Evolutionary conservation across 2,329 filamentous ascomycete genomes (phyloP).

Genomic region (Cryphonectria parasitica): DNA sequence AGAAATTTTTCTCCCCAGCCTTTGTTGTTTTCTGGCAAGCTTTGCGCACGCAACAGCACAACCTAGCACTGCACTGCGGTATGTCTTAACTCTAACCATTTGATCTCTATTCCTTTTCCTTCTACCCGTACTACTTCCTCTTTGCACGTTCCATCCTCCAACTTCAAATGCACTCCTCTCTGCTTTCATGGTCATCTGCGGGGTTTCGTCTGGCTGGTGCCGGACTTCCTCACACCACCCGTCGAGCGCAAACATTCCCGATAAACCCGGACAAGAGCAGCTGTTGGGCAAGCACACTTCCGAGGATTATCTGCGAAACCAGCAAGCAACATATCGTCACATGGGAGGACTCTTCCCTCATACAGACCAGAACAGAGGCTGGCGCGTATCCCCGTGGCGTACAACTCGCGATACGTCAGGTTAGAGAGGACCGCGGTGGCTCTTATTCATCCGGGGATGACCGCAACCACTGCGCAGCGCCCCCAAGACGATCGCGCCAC

Average conservation of each 20-base stretch:
- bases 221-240: background rate
- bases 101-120: background rate
- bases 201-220: background rate
- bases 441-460: background rate
- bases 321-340: background rate
- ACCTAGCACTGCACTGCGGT: background rate
- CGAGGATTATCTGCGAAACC: background rate
- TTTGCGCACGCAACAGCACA: conserved; percentile 7
- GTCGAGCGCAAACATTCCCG: background rate
- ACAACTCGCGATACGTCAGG: background rate
- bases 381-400: background rate
- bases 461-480: background rate
- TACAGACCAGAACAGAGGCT: background rate
- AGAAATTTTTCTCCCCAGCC: conserved; percentile 18
- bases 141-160: background rate
- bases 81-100: background rate
- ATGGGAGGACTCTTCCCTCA: background rate
- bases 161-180: background rate
- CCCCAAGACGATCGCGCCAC: background rate
- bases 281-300: background rate
- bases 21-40: conserved; percentile 14
- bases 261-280: background rate
- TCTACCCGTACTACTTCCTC: background rate
- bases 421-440: background rate
- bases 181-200: background rate